phyloP scores from a whole-genome alignment of 768 basidiomycete species.

The Boletus sensibilis region DNA sequence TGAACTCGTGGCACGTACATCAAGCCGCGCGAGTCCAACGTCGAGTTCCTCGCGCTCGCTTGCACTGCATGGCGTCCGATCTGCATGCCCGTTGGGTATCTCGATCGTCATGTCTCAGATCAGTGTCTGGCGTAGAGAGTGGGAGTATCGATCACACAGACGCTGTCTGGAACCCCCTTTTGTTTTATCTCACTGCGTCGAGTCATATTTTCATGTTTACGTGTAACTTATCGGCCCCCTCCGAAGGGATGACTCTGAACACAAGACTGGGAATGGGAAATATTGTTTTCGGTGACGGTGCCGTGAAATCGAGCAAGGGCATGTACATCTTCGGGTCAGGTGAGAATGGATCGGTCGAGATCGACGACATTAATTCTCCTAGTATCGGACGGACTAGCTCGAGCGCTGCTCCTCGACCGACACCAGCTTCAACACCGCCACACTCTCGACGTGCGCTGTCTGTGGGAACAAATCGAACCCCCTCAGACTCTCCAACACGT shows the following conservation, averaged over 20 bases:
- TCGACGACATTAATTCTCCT: not conserved
- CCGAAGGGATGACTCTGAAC: not conserved
- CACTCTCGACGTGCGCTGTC: conserved; percentile 90
- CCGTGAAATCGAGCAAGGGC: not conserved
- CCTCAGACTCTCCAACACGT: conserved; percentile 77
- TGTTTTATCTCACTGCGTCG: not conserved
- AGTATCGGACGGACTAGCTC: not conserved
- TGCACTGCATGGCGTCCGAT: not conserved
- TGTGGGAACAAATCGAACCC: conserved; percentile 97
- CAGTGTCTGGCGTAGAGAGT: not conserved
- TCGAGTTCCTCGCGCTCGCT: not conserved
- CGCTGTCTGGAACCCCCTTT: not conserved
- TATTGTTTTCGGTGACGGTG: not conserved
- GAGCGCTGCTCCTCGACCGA: not conserved
- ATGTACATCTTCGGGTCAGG: too few species aligned
- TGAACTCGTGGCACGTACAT: conserved; percentile 16
- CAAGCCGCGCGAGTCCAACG: conserved; percentile 5
- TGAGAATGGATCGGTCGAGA: not conserved
- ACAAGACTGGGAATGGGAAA: too few species aligned
- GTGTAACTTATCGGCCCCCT: not conserved
- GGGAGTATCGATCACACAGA: not conserved
- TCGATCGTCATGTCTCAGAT: conserved; percentile 4
- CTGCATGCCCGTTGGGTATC: not conserved
- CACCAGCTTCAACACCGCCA: conserved; percentile 62
- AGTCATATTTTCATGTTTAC: not conserved